Base-by-base conservation (phyloP, 306 rosid species). In the Crotalaria pallida region DNA sequence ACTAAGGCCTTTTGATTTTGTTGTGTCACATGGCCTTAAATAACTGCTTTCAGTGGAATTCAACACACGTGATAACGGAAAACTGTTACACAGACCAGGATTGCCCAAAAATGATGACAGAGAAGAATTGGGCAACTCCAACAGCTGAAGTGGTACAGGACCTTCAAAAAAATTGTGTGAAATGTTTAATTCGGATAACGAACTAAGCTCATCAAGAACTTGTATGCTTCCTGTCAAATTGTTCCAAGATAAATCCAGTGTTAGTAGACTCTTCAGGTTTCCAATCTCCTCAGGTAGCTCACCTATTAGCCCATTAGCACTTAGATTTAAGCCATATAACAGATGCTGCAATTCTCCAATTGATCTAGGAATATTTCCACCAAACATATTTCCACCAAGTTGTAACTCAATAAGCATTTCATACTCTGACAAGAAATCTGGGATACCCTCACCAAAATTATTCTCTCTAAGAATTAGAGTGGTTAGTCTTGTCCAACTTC, bases 131-230 rank as follows among this genome's bases (percentile, higher is more conserved):
- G 77, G 47, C 22, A 80, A 71, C 8, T 61, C 68, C 78, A 66
- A 73, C 79, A 88, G 77, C 3, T 24, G n/a, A 48, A 43, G 50
- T 1, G 91, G 91, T 11, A 92, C 75, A 18, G 83, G 56, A 43
- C 98, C 98, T 1, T 80, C 78, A 77, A 92, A 88, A 62, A 76
- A 74, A 74, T 92, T 92, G 81, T 64, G 64, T 26, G 98, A 88
- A 66, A 92, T 62, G 76, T 92, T 76, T 34, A 88, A 12, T 53
- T 75, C 72, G 50, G 71, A 4, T 56, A 90, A 66, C 6, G 93
- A 84, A 44, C 5, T 7, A 21, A 90, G 81, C 33, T 49, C 40
- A 22, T 72, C 81, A 18, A 92, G 83, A 58, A 69, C 79, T 3
- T 57, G 26, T 50, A 86, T 65, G 36, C 67, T 77, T 80, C 96